phyloP scores from a whole-genome alignment of 257 asterid species.

The Perilla frutescens region DNA sequence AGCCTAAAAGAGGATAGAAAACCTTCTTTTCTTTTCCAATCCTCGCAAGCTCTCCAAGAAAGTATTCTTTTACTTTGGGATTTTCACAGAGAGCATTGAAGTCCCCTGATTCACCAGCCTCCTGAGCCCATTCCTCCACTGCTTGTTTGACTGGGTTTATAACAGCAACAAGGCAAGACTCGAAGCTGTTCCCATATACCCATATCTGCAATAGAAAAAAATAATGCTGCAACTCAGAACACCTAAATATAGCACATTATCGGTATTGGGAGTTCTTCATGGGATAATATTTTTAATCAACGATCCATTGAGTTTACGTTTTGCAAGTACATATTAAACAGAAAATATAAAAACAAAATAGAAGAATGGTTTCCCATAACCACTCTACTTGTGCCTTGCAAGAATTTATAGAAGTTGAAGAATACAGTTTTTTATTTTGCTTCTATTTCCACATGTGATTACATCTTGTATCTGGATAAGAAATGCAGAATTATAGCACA shows the following conservation, averaged over 20 bases:
- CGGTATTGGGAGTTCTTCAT: conserved; percentile 7
- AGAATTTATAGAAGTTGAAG: background rate
- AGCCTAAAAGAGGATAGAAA: conserved; percentile 25
- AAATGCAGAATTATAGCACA: conserved; percentile 5
- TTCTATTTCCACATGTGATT: background rate
- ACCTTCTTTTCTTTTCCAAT: conserved; percentile 86
- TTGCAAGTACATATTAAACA: background rate
- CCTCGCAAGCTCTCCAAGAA: conserved; percentile 73
- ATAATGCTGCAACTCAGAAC: conserved; percentile 25
- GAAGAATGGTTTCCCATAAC: conserved; percentile 1
- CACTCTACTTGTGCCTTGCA: background rate
- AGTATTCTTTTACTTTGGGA: conserved; percentile 61
- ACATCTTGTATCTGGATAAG: conserved; percentile 20
- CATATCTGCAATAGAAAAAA: conserved; percentile 65
- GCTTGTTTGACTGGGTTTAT: conserved; percentile 72
- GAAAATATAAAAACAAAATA: background rate
- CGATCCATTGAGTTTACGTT: conserved; percentile 23
- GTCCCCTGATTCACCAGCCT: conserved; percentile 66
- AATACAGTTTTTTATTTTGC: background rate
- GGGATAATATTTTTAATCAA: background rate
- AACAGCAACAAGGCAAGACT: conserved; percentile 83
- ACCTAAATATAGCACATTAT: conserved; percentile 11
- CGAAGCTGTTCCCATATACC: conserved; percentile 96
- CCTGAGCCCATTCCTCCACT: conserved; percentile 78
- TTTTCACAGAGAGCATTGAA: conserved; percentile 68